Base-by-base conservation (phyloP, 2,329 filamentous ascomycete species). In the Microdochium bolleyi region DNA sequence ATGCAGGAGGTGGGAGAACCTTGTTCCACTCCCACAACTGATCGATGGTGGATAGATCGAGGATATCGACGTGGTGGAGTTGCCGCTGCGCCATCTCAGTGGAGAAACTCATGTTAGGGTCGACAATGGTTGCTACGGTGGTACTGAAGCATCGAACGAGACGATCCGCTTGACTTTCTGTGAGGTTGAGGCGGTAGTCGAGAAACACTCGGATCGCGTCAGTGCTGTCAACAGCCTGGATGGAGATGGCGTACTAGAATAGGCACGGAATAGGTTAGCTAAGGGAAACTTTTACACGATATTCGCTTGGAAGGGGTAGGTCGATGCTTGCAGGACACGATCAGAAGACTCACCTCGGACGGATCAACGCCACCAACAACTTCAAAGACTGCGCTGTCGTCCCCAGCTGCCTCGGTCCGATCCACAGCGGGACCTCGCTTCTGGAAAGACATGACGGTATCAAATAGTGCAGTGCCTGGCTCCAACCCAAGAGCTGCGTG, bases 401-500 rank as follows among this genome's bases (percentile, higher is more conserved):
- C 34, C 13, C 34, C 34, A 38, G 34, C 30, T 14, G 8, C 14
- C 30, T 34, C 44, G 24, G 51, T n/a, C n/a, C n/a, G 46, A n/a
- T 49, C 16, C 21, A 49, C 30, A 10, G 41, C 34, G 24, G 38
- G 46, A 5, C 27, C 7, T 14, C 25, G 10, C 51, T 37, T 21
- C 16, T 48, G 51, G 25, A 32, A 44, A 16, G 48, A 46, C 25
- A 52, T 21, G 51, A 52, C 48, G 49, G 51, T 13, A 44, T 30
- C 11, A 52, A 30, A 10, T 30, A 34, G 16, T 48, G 50, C 21
- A 54, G 51, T 3, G 49, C 34, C 2, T 32, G 49, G 46, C 51
- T 56, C 55, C 51, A 54, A 13, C 21, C 32, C 52, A 48, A 56
- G 16, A 54, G 55, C 24, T 46, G 55, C 32, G 14, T 38, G 34